Base-by-base conservation (phyloP, 352 stramenopile species). In the Albugo candida region DNA sequence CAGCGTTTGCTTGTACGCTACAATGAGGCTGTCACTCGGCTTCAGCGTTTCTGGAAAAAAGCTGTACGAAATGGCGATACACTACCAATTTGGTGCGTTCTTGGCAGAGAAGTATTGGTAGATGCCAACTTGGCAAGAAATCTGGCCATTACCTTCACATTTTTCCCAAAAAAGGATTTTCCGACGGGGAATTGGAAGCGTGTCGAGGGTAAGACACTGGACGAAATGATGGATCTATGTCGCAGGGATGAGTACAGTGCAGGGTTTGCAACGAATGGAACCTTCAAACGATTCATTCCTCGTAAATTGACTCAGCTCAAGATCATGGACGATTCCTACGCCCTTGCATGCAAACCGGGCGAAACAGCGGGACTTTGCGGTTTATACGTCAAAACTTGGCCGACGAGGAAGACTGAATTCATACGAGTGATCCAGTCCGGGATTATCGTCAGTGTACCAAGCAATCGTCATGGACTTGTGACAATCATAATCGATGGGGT, bases 91-190 rank as follows among this genome's bases (percentile, higher is more conserved):
- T 85, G 72, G 76, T 88, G 72, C 51, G 56, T 75, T 14, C 35
- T 66, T 16, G 70, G 72, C 8, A 67, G 63, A 27, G 72, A 88
- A 49, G 69, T 85, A 16, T 37, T 88, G 19, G 60, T 83, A 6
- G 68, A 67, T 0, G 61, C 62, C n/a, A 79, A 63, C 18, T 51
- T 83, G 17, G 70, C 72, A n/a, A 60, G 64, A 21, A 76, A 70
- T 20, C 70, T 64, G 18, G 72, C 70, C 0, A 71, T 82, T 34
- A 64, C 59, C 13, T 88, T 88, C 54, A 68, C 82, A 47, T 88
- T 88, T 55, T 84, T 85, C 48, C 49, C 58, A 1, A 64, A 61
- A 19, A 84, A 74, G 46, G 75, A 88, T 45, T 85, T 88, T 27
- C 60, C 69, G 2, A 56, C 64, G 11, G 76, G 73, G 1, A 88